Conservation (phyloP, 176 grass and related monocot species). For the Carex parvula region DNA sequence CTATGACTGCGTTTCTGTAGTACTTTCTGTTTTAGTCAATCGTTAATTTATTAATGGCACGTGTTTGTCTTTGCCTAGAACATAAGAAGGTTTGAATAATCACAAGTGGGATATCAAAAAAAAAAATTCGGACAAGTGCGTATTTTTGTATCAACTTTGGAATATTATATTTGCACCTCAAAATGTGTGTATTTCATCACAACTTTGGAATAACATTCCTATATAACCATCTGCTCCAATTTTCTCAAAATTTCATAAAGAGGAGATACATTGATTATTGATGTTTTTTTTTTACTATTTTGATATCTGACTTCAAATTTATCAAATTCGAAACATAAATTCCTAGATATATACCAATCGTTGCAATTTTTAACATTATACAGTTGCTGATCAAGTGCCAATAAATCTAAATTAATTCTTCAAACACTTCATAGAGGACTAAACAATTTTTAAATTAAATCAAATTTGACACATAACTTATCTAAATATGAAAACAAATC, state of each 20-base stretch:
- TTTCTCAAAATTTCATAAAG: not conserved
- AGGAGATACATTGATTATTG: not conserved
- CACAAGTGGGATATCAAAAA: not conserved
- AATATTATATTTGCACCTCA: not conserved
- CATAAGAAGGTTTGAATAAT: too few relatives aligned
- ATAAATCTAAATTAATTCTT: not conserved
- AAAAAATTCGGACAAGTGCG: not conserved
- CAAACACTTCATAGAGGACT: not conserved
- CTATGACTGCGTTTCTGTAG: not conserved
- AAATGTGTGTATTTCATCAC: not conserved
- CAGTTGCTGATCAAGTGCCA: not conserved
- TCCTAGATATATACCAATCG: not conserved
- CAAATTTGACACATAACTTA: not conserved
- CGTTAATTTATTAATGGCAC: not conserved
- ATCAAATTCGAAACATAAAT: not conserved
- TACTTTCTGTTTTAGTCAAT: not conserved
- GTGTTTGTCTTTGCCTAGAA: not conserved
- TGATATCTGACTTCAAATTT: not conserved
- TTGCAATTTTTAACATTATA: not conserved
- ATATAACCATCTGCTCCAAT: not conserved
- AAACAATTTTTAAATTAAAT: too few relatives aligned
- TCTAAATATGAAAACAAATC: not conserved
- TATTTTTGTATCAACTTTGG: not conserved
- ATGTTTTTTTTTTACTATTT: not conserved
- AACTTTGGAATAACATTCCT: not conserved